A percentile compares a stretch with the other conserved stretches of the same genome.
Evolutionary conservation across 2,329 filamentous ascomycete genomes (phyloP).

Genomic region (Torrubiella hemipterigena): DNA sequence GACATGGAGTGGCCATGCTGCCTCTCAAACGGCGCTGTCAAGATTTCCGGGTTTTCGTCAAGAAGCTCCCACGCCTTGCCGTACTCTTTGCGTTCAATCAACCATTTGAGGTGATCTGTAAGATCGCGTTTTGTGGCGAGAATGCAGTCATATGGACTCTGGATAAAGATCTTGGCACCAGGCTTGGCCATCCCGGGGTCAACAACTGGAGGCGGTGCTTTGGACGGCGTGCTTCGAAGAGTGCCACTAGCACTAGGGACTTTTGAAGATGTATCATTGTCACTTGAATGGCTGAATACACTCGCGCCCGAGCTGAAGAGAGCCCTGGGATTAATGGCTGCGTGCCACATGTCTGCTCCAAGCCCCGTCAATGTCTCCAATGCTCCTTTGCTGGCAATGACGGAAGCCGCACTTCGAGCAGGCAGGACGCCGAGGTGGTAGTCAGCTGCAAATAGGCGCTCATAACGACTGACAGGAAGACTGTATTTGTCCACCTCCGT

Average conservation of each 20-base stretch:
- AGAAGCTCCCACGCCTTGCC: slow-evolving; percentile 81
- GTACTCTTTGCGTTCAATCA: slow-evolving; percentile 70
- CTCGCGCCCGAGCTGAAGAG: slow-evolving; percentile 83
- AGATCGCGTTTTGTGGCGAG: slow-evolving; percentile 79
- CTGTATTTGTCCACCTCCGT: slow-evolving; percentile 80
- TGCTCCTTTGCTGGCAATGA: slow-evolving; percentile 55
- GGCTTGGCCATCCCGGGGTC: slow-evolving; percentile 44
- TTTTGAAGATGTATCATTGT: slow-evolving; percentile 40
- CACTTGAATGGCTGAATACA: slow-evolving; percentile 49
- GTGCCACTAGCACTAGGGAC: slow-evolving; percentile 20
- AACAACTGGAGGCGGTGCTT: slow-evolving; percentile 20
- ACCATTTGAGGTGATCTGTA: slow-evolving; percentile 74
- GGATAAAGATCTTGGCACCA: slow-evolving; percentile 72
- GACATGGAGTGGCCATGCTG: slow-evolving; percentile 23
- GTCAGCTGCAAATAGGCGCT: slow-evolving; percentile 75
- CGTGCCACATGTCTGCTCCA: slow-evolving; percentile 77
- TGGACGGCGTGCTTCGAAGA: slow-evolving; percentile 14
- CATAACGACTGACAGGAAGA: slow-evolving; percentile 74
- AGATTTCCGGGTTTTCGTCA: slow-evolving; percentile 72
- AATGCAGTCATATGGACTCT: slow-evolving; percentile 95
- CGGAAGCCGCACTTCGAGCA: slow-evolving; percentile 54
- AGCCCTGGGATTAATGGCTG: slow-evolving; percentile 72
- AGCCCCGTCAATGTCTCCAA: slow-evolving; percentile 64
- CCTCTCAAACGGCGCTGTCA: slow-evolving; percentile 28
- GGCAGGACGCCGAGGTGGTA: slow-evolving; percentile 84